phyloP scores from a whole-genome alignment of 179 eudicot species.

The Silene noctiflora region DNA sequence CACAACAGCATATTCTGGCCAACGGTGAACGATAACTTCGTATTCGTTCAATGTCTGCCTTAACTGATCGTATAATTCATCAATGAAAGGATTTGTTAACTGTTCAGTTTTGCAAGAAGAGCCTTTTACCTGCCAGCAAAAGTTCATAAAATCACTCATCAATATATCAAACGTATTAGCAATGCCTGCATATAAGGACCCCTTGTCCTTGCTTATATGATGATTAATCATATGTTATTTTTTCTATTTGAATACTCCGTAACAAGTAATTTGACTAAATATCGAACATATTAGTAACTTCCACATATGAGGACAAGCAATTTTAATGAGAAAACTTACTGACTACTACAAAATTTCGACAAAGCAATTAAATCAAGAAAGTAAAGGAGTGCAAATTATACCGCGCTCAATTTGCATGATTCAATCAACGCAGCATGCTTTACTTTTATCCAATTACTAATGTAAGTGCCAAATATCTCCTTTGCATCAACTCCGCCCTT shows the following conservation, averaged over 20 bases:
- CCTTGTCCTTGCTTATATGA: not conserved
- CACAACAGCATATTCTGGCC: conserved; percentile 80
- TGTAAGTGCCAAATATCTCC: conserved; percentile 66
- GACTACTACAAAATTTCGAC: not conserved
- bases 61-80: conserved; percentile 70
- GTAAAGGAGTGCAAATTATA: conserved; percentile 20
- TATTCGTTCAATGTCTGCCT: conserved; percentile 65
- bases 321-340: no score
- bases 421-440: conserved; percentile 76
- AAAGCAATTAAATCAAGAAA: not conserved
- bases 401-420: conserved; percentile 67
- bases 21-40: conserved; percentile 69
- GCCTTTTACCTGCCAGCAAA: conserved; percentile 42
- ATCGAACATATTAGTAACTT: not conserved
- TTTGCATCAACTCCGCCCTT: conserved; percentile 88
- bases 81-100: conserved; percentile 64
- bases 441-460: conserved; percentile 80
- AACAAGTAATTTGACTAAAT: not conserved
- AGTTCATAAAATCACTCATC: conserved; percentile 8
- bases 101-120: conserved; percentile 49
- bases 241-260: no score
- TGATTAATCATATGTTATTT: not conserved
- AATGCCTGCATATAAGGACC: not conserved
- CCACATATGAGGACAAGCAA: not conserved
- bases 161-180: not conserved